These are phyloP conservation scores for Cylindricascospora bacillispora DNA, from an alignment of 1,139 yeast species.

Conservation along the genomic window DNA sequence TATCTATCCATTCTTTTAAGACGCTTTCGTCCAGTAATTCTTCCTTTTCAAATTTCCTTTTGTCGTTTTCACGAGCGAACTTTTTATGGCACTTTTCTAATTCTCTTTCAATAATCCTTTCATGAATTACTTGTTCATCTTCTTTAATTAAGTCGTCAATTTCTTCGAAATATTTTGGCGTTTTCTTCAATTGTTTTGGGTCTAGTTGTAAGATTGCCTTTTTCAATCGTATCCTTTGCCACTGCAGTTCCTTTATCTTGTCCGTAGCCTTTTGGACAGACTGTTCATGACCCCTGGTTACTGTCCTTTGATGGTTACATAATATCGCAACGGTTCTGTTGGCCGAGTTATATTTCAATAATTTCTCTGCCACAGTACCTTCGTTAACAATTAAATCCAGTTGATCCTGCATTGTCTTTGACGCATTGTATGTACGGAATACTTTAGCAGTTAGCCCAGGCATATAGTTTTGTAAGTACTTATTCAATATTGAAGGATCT, in stretches of 20 bases:
- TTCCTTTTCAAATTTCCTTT: slow-evolving; percentile 44
- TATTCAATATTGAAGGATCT: slow-evolving; percentile 72
- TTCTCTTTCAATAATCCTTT: slow-evolving; percentile 42
- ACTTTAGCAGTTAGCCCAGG: slow-evolving; percentile 92
- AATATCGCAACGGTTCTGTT: slow-evolving; percentile 89
- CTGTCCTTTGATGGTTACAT: slow-evolving; percentile 95
- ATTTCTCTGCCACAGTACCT: slow-evolving; percentile 81
- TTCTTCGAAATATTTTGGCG: slow-evolving; percentile 52
- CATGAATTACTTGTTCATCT: slow-evolving; percentile 48
- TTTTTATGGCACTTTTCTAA: slow-evolving; percentile 50
- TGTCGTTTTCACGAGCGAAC: slow-evolving; percentile 68
- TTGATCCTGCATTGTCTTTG: slow-evolving; percentile 94
- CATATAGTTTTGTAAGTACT: slow-evolving; percentile 81
- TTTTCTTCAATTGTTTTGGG: slow-evolving; percentile 38
- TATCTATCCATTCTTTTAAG: slow-evolving; percentile 45
- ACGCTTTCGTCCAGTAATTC: slow-evolving; percentile 42
- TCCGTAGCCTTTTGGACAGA: slow-evolving; percentile 71
- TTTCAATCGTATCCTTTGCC: slow-evolving; percentile 72
- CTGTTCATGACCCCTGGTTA: slow-evolving; percentile 70
- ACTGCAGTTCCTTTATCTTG: slow-evolving; percentile 60
- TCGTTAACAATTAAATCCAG: slow-evolving; percentile 67
- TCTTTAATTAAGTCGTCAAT: slow-evolving; percentile 57
- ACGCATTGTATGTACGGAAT: slow-evolving; percentile 94
- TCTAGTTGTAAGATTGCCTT: slow-evolving; percentile 60
- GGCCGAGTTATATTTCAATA: slow-evolving; percentile 83